These are phyloP conservation scores for Tetrahymena elliotti DNA, from an alignment of 73 alveolate genomes.

Conservation along the genomic window DNA sequence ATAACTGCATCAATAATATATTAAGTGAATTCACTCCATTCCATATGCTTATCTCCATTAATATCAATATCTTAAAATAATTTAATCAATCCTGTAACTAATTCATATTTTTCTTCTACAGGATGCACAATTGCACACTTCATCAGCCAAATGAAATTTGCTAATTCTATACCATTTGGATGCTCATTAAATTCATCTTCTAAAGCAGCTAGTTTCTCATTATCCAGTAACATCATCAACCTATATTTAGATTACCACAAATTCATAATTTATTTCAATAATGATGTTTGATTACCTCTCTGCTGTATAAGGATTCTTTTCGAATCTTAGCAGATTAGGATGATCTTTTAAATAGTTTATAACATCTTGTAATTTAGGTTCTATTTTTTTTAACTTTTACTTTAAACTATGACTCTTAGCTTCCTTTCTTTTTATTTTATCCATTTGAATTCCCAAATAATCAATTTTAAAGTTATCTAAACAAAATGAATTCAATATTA, in stretches of 20 bases:
- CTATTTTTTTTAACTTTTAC: background rate
- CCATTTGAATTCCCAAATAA: background rate
- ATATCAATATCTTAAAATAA: constrained; percentile 92
- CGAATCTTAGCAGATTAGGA: background rate
- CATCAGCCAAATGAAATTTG: constrained; percentile 75
- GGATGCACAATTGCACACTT: constrained; percentile 60
- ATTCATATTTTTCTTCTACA: constrained; percentile 80
- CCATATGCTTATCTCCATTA: constrained; percentile 95
- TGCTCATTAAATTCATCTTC: constrained; percentile 84
- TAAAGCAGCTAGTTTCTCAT: constrained; percentile 81
- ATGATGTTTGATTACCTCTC: constrained; percentile 68
- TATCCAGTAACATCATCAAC: constrained; percentile 92
- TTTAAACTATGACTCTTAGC: background rate
- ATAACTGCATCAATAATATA: constrained; percentile 93
- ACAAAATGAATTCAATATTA: too few relatives aligned
- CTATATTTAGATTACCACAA: constrained; percentile 73
- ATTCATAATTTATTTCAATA: constrained; percentile 65
- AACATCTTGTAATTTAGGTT: background rate
- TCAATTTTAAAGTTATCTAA: background rate
- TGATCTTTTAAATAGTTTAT: background rate
- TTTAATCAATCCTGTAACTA: constrained; percentile 87
- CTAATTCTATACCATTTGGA: constrained; percentile 81
- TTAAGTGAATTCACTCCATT: constrained; percentile 95
- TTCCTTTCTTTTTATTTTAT: background rate
- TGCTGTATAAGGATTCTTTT: background rate